Percentiles rank a stretch among this genome's conserved stretches.
Conservation (phyloP, 2,329 filamentous ascomycete genomes). For the Paraphaeosphaeria minitans region DNA sequence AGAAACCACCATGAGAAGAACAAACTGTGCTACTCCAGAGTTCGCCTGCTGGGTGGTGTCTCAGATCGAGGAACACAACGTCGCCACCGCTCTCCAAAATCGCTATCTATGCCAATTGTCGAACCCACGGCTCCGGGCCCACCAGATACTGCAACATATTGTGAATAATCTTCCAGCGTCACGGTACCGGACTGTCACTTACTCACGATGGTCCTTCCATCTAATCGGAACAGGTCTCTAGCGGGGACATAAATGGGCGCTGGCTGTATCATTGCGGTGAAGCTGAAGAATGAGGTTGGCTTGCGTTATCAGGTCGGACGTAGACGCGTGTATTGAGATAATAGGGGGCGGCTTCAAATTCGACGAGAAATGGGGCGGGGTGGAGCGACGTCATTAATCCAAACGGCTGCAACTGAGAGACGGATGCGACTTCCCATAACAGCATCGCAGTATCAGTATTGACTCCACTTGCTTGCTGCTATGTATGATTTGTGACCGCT, state of each 20-base stretch:
- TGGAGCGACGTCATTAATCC: neutral
- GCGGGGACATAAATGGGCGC: slow-evolving; percentile 23
- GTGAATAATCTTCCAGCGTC: neutral
- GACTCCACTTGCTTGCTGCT: too few relatives aligned
- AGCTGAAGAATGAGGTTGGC: neutral
- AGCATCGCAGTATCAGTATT: neutral
- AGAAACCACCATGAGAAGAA: neutral
- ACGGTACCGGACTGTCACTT: neutral
- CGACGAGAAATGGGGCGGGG: neutral
- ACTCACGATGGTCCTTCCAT: slow-evolving; percentile 31
- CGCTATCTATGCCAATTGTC: slow-evolving; percentile 25
- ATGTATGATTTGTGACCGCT: too few relatives aligned
- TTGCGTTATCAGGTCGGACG: neutral
- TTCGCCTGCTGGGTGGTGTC: slow-evolving; percentile 4
- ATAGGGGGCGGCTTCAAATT: neutral
- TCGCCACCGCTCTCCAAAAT: slow-evolving; percentile 37
- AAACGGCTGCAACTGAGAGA: neutral
- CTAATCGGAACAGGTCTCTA: slow-evolving; percentile 29
- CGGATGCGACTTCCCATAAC: neutral
- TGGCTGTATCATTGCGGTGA: slow-evolving; percentile 21
- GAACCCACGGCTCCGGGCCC: slow-evolving; percentile 34
- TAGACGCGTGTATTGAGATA: neutral
- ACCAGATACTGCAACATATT: slow-evolving; percentile 28
- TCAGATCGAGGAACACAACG: slow-evolving; percentile 27
- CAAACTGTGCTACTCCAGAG: slow-evolving; percentile 15